Evolutionary conservation across 768 basidiomycete genomes (phyloP).

Genomic region (Podaxis sp.): DNA sequence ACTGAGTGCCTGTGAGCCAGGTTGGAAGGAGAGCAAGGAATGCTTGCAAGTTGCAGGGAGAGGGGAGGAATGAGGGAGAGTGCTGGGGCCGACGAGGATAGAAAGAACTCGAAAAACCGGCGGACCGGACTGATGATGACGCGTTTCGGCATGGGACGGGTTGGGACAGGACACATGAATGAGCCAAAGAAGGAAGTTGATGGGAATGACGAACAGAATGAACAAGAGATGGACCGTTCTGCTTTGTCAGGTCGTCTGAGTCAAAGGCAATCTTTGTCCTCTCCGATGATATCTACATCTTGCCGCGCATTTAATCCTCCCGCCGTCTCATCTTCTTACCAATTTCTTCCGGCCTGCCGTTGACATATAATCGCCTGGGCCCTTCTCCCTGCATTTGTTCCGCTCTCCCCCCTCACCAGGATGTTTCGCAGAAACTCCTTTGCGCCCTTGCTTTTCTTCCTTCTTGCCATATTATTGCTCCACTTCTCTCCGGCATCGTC

Average conservation of each 20-base stretch:
- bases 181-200: conserved; percentile 13
- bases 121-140: conserved; percentile 3
- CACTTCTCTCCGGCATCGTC: background rate
- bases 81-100: background rate
- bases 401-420: conserved; percentile 1
- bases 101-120: background rate
- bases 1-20: background rate
- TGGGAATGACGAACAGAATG: background rate
- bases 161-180: background rate
- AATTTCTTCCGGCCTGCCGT: background rate
- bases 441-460: conserved; percentile 13
- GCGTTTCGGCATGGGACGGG: conserved; percentile 7
- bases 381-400: background rate
- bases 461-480: conserved; percentile 7
- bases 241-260: conserved; percentile 29
- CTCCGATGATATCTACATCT: conserved; percentile 18
- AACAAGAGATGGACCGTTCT: background rate
- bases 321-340: background rate
- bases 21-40: background rate
- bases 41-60: background rate
- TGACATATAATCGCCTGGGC: conserved; percentile 3
- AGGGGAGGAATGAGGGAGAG: background rate
- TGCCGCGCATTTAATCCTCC: background rate
- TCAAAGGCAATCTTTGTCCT: conserved; percentile 22
- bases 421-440: conserved; percentile 19